Evolutionary conservation across 2,329 filamentous ascomycete species (phyloP).

Genomic region (Trichoderma polysporum): DNA sequence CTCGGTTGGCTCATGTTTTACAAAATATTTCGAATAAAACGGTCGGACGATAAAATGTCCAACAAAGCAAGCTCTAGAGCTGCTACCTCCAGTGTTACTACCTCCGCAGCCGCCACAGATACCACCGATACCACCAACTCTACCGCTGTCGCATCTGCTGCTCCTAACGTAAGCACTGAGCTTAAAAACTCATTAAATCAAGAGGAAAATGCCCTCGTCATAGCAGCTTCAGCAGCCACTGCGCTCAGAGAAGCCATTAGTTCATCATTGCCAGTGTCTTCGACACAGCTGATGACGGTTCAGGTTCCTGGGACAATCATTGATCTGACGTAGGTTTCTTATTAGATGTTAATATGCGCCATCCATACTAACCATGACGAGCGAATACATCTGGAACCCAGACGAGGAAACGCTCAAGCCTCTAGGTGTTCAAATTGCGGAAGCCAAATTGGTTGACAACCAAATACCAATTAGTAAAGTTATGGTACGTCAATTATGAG

Average conservation of each 20-base stretch:
- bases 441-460: neutral
- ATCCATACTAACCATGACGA: neutral
- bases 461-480: neutral
- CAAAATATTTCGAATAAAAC: neutral
- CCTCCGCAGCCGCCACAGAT: neutral
- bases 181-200: neutral
- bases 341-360: neutral
- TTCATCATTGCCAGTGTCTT: neutral
- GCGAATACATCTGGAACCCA: neutral
- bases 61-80: neutral
- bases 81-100: too few relatives aligned
- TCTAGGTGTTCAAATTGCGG: neutral
- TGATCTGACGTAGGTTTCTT: neutral
- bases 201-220: neutral
- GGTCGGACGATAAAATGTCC: neutral
- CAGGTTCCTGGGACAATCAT: neutral
- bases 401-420: neutral
- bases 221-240: neutral
- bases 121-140: neutral
- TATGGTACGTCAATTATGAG: neutral
- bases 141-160: neutral
- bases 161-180: neutral
- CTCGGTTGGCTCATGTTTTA: neutral
- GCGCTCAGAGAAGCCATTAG: neutral
- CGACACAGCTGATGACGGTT: neutral